Base-by-base conservation (phyloP, 495 filamentous ascomycete species). In the Hypoxylon crocopeplum region DNA sequence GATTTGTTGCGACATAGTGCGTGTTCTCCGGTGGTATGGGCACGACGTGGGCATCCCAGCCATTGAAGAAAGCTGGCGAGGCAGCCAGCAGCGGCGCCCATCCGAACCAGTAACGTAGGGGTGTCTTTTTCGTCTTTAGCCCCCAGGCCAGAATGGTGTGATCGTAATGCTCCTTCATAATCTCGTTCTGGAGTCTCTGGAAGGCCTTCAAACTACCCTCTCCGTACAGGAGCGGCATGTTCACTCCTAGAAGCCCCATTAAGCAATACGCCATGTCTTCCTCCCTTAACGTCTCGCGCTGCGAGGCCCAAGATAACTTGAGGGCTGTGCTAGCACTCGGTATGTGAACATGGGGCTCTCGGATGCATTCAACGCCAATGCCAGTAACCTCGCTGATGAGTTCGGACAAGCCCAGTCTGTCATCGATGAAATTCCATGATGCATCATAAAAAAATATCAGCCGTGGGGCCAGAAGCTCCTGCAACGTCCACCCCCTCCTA, bases 161-260 rank as follows among this genome's bases (percentile, higher is more conserved):
- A 37, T 71, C 68, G 21, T 42, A 39, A 3, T 38, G 34, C 5
- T 33, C 25, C 21, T 47, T 59, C 29, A 64, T 51, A 10, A 78
- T 72, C 32, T 77, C 72, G 36, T 69, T 57, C 39, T 78, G 73
- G 0, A 78, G 61, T 13, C 74, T 44, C 0, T 45, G n/a, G 45
- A 76, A 76, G 0, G 73, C 72, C 8, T 48, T 60, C 7, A 38
- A 19, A 5, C 45, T 40, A 5, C 45, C 49, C 40, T 81, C 76
- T 2, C 78, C 75, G 33, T 80, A 81, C 0, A 79, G 55, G 17
- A 79, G 22, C 0, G 77, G 76, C 74, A 80, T 79, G 48, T 64
- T 74, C 40, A 81, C 66, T 20, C 60, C 66, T 25, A 79, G 76
- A 3, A 81, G 42, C 0, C 77, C 78, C 19, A 81, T 44, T 5